These are phyloP conservation scores for Solanum ahanhuiri DNA, from an alignment of 257 asterid genomes.

Conservation along the genomic window DNA sequence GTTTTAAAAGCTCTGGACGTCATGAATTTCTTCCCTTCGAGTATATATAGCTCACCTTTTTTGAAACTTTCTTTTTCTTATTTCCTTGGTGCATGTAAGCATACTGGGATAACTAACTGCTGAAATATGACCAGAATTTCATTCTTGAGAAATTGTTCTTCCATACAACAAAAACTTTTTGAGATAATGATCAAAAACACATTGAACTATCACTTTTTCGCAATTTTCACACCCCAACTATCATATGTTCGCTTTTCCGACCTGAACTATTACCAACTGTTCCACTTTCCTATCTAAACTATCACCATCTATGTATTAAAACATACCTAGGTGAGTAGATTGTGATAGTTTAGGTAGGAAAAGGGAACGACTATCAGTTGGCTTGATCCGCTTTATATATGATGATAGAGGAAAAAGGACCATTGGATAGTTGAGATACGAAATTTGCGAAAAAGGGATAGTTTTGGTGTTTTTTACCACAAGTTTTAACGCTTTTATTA, in stretches of 20 bases:
- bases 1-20: conserved; percentile 87
- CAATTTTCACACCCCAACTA: neutral
- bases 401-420: neutral
- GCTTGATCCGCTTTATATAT: neutral
- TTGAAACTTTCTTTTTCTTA: neutral
- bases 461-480: neutral
- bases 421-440: accelerated
- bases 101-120: neutral
- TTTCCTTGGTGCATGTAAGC: neutral
- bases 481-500: accelerated
- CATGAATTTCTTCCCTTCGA: conserved; percentile 90
- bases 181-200: neutral
- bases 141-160: neutral
- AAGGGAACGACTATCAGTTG: neutral
- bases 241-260: neutral
- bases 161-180: neutral
- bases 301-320: neutral
- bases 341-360: neutral
- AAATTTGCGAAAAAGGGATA: too few species aligned
- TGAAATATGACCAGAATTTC: neutral
- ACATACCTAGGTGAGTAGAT: neutral
- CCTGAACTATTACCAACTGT: neutral
- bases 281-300: neutral
- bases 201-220: neutral
- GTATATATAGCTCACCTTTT: conserved; percentile 17